Base-by-base conservation (phyloP, 495 filamentous ascomycete species). In the Penicillium taxi region DNA sequence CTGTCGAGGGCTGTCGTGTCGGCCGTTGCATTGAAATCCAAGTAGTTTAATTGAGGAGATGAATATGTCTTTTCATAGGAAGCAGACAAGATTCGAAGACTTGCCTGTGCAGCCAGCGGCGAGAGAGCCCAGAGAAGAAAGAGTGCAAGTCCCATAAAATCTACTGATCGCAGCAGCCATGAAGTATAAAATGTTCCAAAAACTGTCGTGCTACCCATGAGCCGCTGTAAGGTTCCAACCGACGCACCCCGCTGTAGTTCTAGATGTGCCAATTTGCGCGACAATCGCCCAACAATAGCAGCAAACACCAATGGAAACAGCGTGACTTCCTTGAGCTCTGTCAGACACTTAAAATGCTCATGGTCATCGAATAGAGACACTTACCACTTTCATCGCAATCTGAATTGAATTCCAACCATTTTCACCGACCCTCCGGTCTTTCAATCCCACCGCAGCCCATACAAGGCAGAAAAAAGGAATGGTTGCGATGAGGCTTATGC, bases 371-470 rank as follows among this genome's bases (percentile, higher is more conserved):
- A 19, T n/a, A 6, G 1, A 19, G 7, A 32, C 20, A 32, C 30
- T 32, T 29, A 29, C 26, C 3, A 32, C 30, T 32, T 32, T 32
- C 30, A 32, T 32, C 30, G 30, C 30, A 19, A 20, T 32, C 15
- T 32, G n/a, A n/a, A 32, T 1, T 2, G 13, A 13, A 32, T 32
- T n/a, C 30, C 30, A 32, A 6, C 8, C 9, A 18, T 17, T 32
- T 32, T 17, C 8, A 20, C 6, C 8, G 7, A 32, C 20, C 13
- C 12, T 19, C 14, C 12, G n/a, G 9, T 15, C 17, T 5, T 32
- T 6, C 7, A 32, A 11, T 1, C 30, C 30, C n/a, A 32, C 30
- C 5, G 30, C 30, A 20, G 30, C 30, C 30, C 30, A 32, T 6
- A 17, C 30, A 18, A 32, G 17, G 17, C 30, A 16, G 14, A 32